phyloP scores from a whole-genome alignment of 2,329 filamentous ascomycete genomes.

The Hirsutella minnesotensis region DNA sequence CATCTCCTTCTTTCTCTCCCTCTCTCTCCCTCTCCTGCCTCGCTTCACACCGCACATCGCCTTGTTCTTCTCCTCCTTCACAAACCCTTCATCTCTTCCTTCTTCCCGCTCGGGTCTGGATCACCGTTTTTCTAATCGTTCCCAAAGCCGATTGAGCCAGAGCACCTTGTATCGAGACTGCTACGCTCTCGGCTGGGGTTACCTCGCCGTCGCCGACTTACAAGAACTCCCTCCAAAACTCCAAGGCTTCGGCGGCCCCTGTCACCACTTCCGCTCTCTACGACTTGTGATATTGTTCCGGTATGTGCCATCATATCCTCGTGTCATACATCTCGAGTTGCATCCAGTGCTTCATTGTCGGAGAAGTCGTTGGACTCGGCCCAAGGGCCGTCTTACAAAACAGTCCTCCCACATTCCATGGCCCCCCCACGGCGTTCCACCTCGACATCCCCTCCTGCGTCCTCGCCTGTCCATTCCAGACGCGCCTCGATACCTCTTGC shows the following conservation, averaged over 20 bases:
- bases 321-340: neutral
- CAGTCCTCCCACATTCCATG: conserved; percentile 2
- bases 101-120: neutral
- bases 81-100: neutral
- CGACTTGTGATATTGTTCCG: neutral
- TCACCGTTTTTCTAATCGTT: neutral
- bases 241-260: neutral
- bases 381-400: neutral
- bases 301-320: neutral
- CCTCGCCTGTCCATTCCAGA: conserved; percentile 11
- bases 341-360: neutral
- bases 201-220: neutral
- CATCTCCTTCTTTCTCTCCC: neutral
- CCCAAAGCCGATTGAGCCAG: neutral
- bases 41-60: neutral
- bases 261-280: too few relatives aligned
- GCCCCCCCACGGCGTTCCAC: conserved; percentile 8
- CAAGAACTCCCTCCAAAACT: neutral
- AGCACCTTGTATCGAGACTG: neutral
- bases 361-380: neutral
- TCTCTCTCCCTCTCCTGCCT: neutral
- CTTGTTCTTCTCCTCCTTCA: neutral
- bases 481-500: conserved; percentile 6
- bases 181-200: neutral
- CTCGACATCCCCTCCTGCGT: conserved; percentile 3